phyloP scores from a whole-genome alignment of 1,139 yeast genomes.

The Geotrichum histeridarum region DNA sequence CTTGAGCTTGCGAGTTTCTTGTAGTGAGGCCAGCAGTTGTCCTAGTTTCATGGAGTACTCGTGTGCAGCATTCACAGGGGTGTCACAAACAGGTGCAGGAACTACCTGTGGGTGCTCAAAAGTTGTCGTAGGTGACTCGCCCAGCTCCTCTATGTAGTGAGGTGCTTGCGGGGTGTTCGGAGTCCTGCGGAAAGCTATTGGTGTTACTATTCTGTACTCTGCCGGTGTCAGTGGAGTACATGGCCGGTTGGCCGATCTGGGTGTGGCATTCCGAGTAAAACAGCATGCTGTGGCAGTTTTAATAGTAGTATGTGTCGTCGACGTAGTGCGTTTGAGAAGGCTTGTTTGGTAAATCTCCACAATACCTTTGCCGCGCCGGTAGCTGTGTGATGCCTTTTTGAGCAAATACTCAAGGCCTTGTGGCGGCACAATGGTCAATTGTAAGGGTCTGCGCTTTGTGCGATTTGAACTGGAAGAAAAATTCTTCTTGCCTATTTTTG shows the following conservation, averaged over 20 bases:
- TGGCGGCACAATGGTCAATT: slow-evolving; percentile 4
- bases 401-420: not conserved
- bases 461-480: slow-evolving; percentile 3
- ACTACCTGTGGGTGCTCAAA: slow-evolving; percentile 5
- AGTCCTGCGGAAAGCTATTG: too few relatives aligned
- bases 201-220: too few relatives aligned
- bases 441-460: not conserved
- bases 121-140: slow-evolving; percentile 11
- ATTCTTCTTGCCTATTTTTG: slow-evolving; percentile 7
- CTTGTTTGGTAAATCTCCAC: slow-evolving; percentile 12
- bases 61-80: slow-evolving; percentile 17
- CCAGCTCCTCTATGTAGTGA: too few relatives aligned
- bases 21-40: slow-evolving; percentile 9
- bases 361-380: slow-evolving; percentile 8
- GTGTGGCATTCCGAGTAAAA: not conserved
- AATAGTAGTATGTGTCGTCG: not conserved
- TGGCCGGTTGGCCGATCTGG: not conserved
- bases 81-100: not conserved
- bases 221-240: not conserved
- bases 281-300: slow-evolving; percentile 2
- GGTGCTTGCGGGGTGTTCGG: too few relatives aligned
- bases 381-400: not conserved
- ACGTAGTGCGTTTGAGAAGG: not conserved
- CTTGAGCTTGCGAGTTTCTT: not conserved
- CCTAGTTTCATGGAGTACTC: slow-evolving; percentile 17